A percentile compares a stretch with the other conserved stretches of the same genome.
phyloP scores from a whole-genome alignment of 352 stramenopile genomes.

The Phytophthora ramorum region DNA sequence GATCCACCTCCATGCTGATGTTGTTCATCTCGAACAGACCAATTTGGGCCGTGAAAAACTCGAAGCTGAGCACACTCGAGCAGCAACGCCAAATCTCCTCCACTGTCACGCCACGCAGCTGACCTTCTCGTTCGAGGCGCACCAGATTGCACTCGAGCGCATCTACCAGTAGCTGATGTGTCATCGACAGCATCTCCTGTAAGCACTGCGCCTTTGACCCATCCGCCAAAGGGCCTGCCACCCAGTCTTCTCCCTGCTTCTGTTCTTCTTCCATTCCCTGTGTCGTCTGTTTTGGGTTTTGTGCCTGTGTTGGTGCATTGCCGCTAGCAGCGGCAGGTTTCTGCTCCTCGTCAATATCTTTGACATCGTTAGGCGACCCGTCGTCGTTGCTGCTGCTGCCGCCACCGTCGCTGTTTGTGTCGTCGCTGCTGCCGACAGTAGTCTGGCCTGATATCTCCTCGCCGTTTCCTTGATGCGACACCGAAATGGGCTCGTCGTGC shows the following conservation, averaged over 20 bases:
- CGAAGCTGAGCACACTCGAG: conserved; percentile 72
- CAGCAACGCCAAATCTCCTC: conserved; percentile 70
- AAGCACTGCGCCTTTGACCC: conserved; percentile 52
- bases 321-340: conserved; percentile 2
- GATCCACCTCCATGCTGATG: conserved; percentile 91
- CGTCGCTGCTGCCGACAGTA: conserved; percentile 30
- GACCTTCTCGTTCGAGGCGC: conserved; percentile 64
- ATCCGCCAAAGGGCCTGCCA: neutral
- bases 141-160: conserved; percentile 76
- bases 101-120: conserved; percentile 60
- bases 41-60: conserved; percentile 92
- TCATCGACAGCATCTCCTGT: conserved; percentile 65
- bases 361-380: conserved; percentile 29
- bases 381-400: conserved; percentile 31
- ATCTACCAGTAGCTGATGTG: conserved; percentile 69
- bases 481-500: conserved; percentile 50
- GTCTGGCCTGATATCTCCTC: conserved; percentile 15
- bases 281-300: conserved; percentile 3
- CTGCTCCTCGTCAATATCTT: conserved; percentile 30
- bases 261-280: conserved; percentile 18
- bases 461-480: conserved; percentile 18
- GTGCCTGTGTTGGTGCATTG: neutral
- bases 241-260: conserved; percentile 16
- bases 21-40: conserved; percentile 98
- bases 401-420: conserved; percentile 34